A percentile compares a stretch with the other conserved stretches of the same genome.
These are phyloP conservation scores for Venturia oleaginea DNA, from an alignment of 2,329 filamentous ascomycete species.

Conservation along the genomic window DNA sequence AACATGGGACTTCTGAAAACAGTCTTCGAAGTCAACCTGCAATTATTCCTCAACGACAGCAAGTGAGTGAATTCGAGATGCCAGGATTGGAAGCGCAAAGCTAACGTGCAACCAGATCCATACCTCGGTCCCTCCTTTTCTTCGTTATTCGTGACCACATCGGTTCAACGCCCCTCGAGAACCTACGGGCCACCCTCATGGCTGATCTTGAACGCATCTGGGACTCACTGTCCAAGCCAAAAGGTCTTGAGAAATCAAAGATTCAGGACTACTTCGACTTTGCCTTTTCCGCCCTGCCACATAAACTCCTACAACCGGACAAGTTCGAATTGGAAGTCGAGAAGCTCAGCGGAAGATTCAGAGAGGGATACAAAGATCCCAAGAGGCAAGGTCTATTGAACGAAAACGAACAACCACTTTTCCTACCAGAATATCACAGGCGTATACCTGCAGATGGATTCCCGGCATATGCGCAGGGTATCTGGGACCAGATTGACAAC, in stretches of 20 bases:
- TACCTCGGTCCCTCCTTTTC: constrained; percentile 84
- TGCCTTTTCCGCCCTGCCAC: constrained; percentile 86
- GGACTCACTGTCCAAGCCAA: constrained; percentile 83
- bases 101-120: constrained; percentile 30
- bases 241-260: constrained; percentile 74
- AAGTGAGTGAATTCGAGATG: constrained; percentile 49
- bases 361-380: constrained; percentile 65
- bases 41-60: constrained; percentile 91
- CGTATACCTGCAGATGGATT: constrained; percentile 97
- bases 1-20: constrained; percentile 99
- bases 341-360: constrained; percentile 72
- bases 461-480: constrained; percentile 80
- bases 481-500: constrained; percentile 98
- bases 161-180: constrained; percentile 80
- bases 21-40: constrained; percentile 96
- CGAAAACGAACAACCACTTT: constrained; percentile 68
- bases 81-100: not conserved
- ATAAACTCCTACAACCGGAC: constrained; percentile 93
- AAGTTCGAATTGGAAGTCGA: constrained; percentile 76
- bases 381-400: constrained; percentile 55
- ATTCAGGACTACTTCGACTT: constrained; percentile 99
- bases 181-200: constrained; percentile 81
- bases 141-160: constrained; percentile 98
- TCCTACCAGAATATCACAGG: constrained; percentile 89
- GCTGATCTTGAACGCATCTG: constrained; percentile 90